phyloP scores from a whole-genome alignment of 257 asterid genomes.

The Salvia miltiorrhiza region DNA sequence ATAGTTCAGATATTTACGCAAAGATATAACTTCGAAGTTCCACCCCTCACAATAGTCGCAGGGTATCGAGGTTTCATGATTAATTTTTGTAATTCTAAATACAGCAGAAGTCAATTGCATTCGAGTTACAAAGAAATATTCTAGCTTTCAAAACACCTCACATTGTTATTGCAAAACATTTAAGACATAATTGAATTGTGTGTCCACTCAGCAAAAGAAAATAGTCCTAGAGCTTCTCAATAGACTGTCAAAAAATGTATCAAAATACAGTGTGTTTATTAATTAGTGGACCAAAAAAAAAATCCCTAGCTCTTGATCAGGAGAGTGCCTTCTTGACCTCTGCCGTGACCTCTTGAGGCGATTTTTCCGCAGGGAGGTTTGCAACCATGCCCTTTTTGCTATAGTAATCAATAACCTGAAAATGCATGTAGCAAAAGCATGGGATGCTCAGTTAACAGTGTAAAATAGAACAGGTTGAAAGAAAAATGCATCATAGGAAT shows the following conservation, averaged over 20 bases:
- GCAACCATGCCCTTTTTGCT: constrained; percentile 54
- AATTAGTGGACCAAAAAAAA: constrained; percentile 14
- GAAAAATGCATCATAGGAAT: neutral
- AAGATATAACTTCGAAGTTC: neutral
- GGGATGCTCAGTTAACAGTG: neutral
- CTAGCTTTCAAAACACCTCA: neutral
- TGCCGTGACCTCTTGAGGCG: constrained; percentile 55
- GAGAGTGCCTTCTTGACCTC: constrained; percentile 70
- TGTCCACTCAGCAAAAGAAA: constrained; percentile 6
- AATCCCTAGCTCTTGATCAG: constrained; percentile 16
- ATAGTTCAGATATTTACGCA: neutral
- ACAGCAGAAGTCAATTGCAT: neutral
- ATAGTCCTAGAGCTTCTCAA: constrained; percentile 13
- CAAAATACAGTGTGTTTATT: constrained; percentile 18
- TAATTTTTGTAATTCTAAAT: neutral
- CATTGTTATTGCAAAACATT: neutral
- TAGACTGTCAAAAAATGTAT: constrained; percentile 13
- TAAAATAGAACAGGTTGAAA: neutral
- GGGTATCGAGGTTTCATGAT: too few species aligned
- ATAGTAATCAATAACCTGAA: constrained; percentile 67
- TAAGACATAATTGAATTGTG: neutral
- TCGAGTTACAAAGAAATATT: neutral
- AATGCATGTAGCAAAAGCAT: neutral
- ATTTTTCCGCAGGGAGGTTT: constrained; percentile 70
- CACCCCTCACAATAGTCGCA: too few species aligned